Percentiles rank a stretch among this genome's conserved stretches.
Conservation (phyloP, 1,139 yeast genomes). For the Taphrina pruni region DNA sequence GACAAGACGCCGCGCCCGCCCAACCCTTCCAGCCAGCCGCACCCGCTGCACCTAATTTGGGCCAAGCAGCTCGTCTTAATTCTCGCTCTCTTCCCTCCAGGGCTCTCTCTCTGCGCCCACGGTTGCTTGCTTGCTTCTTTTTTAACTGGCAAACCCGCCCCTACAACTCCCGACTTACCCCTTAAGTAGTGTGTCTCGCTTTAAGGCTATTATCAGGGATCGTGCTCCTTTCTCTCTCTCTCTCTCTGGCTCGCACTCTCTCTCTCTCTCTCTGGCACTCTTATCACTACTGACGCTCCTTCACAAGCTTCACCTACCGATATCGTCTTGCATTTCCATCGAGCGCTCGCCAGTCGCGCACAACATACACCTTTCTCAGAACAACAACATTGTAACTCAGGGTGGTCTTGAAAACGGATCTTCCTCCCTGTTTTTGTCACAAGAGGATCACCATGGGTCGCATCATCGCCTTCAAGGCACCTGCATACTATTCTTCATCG, state of each 20-base stretch:
- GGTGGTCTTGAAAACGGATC: background rate
- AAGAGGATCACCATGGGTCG: slow-evolving; percentile 27
- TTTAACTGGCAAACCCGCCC: background rate
- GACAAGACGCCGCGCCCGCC: too few species aligned
- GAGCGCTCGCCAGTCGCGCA: too few species aligned
- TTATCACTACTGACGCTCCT: too few species aligned
- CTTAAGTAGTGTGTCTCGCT: background rate
- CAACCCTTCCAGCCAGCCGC: too few species aligned
- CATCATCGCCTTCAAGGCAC: slow-evolving; percentile 39
- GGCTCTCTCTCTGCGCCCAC: background rate
- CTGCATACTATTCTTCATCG: slow-evolving; percentile 30
- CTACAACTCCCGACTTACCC: slow-evolving; percentile 1
- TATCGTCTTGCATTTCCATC: too few species aligned
- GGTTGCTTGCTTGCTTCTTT: too few species aligned
- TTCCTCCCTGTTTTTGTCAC: background rate
- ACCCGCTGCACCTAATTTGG: too few species aligned
- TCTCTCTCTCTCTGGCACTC: background rate
- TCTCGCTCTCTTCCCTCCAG: background rate
- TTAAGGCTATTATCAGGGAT: too few species aligned
- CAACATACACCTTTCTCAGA: background rate
- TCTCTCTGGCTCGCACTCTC: background rate
- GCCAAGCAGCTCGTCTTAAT: too few species aligned
- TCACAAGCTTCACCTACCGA: too few species aligned
- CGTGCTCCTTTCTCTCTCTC: too few species aligned
- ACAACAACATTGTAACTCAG: background rate